A percentile compares a stretch with the other conserved stretches of the same genome.
These are phyloP conservation scores for Neofusicoccum cordaticola DNA, from an alignment of 2,329 filamentous ascomycete genomes.

Conservation along the genomic window DNA sequence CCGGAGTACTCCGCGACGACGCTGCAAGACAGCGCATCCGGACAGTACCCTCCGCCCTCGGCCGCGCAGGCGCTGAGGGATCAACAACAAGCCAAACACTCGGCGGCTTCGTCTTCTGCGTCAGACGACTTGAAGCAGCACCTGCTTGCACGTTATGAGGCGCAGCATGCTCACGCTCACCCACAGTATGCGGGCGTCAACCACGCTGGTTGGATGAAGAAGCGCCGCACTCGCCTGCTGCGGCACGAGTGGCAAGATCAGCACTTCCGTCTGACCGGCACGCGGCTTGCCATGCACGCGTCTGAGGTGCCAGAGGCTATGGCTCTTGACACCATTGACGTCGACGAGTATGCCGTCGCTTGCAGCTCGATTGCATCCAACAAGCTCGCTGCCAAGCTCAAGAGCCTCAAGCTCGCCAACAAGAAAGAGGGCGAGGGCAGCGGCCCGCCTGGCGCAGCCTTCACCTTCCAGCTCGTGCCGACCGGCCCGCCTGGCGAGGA, in stretches of 20 bases:
- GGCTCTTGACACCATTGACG: constrained; percentile 76
- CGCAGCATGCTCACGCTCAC: constrained; percentile 29
- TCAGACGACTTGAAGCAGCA: constrained; percentile 16
- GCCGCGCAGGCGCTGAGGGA: constrained; percentile 13
- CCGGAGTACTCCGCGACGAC: constrained; percentile 19
- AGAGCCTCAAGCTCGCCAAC: constrained; percentile 62
- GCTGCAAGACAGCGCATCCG: constrained; percentile 20
- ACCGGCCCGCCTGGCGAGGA: constrained; percentile 42
- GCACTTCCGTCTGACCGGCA: constrained; percentile 76
- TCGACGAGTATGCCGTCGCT: constrained; percentile 83
- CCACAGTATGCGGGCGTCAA: constrained; percentile 51
- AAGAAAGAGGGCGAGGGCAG: constrained; percentile 56
- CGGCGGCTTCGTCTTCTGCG: background rate
- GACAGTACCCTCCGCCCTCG: background rate
- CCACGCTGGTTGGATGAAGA: constrained; percentile 88
- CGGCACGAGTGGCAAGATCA: constrained; percentile 92
- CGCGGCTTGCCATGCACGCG: constrained; percentile 64
- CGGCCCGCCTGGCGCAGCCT: constrained; percentile 56
- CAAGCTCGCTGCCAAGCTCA: constrained; percentile 86
- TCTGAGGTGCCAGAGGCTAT: constrained; percentile 55
- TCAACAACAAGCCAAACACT: background rate
- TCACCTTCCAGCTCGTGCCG: constrained; percentile 76
- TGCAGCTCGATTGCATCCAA: constrained; percentile 75
- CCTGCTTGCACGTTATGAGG: constrained; percentile 12
- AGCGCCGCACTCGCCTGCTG: constrained; percentile 83